These are phyloP conservation scores for Fusarium redolens DNA, from an alignment of 2,329 filamentous ascomycete species.

Conservation along the genomic window DNA sequence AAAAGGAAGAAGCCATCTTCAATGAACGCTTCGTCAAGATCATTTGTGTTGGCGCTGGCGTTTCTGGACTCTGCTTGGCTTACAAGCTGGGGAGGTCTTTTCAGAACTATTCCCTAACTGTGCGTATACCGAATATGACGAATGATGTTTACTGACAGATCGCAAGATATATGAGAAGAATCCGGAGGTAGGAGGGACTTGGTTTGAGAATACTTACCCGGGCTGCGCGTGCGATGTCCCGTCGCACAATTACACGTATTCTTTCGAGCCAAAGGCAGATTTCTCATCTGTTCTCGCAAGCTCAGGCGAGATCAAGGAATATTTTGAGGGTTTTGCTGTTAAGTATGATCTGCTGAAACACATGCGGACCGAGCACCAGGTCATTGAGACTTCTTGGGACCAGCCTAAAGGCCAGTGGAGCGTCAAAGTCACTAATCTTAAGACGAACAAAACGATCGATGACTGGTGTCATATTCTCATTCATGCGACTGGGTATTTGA, in stretches of 20 bases:
- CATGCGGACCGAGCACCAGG: background rate
- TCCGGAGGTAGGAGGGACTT: background rate
- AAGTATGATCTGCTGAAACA: constrained; percentile 6
- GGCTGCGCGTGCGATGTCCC: constrained; percentile 15
- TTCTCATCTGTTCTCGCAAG: constrained; percentile 1
- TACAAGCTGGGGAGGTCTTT: constrained; percentile 15
- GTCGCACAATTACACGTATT: constrained; percentile 12
- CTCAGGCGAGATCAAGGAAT: constrained; percentile 1
- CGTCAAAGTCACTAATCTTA: background rate
- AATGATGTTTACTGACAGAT: fast-evolving
- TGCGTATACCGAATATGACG: fast-evolving
- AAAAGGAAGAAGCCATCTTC: background rate
- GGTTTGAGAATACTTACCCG: constrained; percentile 11
- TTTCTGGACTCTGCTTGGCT: constrained; percentile 21
- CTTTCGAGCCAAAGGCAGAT: constrained; percentile 17
- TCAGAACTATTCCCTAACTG: constrained; percentile 4
- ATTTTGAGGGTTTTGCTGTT: background rate
- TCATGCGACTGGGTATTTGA: constrained; percentile 20
- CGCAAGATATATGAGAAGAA: constrained; percentile 21
- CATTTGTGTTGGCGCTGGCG: constrained; percentile 19
- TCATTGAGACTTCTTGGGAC: background rate
- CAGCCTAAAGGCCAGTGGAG: constrained; percentile 5
- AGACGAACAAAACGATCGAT: background rate
- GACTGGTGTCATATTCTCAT: constrained; percentile 17
- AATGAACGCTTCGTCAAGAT: constrained; percentile 25